Percentiles rank a stretch among this genome's conserved stretches.
Evolutionary conservation across 1,284 basidiomycete genomes (phyloP).

Genomic region (Trichosporon ovoides): DNA sequence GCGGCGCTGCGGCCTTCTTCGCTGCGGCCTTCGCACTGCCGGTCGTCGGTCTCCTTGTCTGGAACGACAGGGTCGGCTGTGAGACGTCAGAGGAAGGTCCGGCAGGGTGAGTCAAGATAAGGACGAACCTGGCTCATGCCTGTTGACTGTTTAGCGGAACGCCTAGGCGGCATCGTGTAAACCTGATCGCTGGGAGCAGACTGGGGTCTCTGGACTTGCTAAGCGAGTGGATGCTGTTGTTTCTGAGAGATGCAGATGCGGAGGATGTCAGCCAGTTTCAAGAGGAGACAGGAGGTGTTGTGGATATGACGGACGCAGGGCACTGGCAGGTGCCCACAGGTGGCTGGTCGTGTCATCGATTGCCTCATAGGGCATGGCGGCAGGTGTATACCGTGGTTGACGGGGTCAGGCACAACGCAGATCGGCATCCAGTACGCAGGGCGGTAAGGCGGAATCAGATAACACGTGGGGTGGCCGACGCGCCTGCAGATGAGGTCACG

Average conservation of each 20-base stretch:
- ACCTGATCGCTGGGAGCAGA: too few species aligned
- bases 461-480: neutral
- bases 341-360: conserved; percentile 7
- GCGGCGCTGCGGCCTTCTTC: neutral
- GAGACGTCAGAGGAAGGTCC: neutral
- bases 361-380: neutral
- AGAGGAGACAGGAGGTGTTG: neutral
- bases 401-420: neutral
- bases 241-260: neutral
- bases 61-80: conserved; percentile 31
- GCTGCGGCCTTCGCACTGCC: conserved; percentile 10
- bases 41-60: conserved; percentile 17
- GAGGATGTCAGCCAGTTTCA: neutral
- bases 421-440: neutral
- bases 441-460: neutral
- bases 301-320: conserved; percentile 12
- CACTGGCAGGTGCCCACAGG: too few species aligned
- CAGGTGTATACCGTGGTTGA: neutral
- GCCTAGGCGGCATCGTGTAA: conserved; percentile 19
- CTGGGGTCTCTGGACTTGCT: neutral
- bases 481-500: neutral
- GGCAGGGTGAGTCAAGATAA: neutral
- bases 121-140: conserved; percentile 24
- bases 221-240: neutral
- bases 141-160: conserved; percentile 20